Conservation (phyloP, 1,139 yeast species). For the Meyerozyma athensensis region DNA sequence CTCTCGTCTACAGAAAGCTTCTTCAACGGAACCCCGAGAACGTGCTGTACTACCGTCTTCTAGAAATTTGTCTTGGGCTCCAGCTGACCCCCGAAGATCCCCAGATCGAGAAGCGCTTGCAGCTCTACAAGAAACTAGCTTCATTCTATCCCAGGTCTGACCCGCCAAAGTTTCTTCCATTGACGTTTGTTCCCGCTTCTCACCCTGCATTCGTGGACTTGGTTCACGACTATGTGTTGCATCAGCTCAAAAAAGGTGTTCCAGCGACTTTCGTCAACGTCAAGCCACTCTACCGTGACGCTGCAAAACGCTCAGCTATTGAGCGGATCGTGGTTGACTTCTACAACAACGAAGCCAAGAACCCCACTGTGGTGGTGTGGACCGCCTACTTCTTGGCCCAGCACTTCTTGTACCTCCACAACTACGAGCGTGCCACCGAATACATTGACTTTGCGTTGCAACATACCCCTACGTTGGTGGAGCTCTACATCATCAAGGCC, state of each 20-base stretch:
- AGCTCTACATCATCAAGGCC: slow-evolving; percentile 75
- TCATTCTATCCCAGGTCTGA: slow-evolving; percentile 80
- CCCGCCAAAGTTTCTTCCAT: slow-evolving; percentile 72
- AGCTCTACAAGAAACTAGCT: slow-evolving; percentile 59
- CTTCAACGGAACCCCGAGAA: slow-evolving; percentile 87
- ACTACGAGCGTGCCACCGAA: slow-evolving; percentile 49
- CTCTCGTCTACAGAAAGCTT: slow-evolving; percentile 60
- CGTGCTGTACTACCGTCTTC: slow-evolving; percentile 53
- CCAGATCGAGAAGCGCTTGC: slow-evolving; percentile 38
- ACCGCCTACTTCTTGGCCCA: slow-evolving; percentile 76
- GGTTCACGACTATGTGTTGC: slow-evolving; percentile 48
- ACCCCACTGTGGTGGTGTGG: slow-evolving; percentile 67
- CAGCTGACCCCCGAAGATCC: slow-evolving; percentile 30
- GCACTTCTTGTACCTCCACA: slow-evolving; percentile 58
- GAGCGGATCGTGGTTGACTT: slow-evolving; percentile 52
- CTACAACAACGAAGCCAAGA: slow-evolving; percentile 22
- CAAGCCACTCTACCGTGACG: slow-evolving; percentile 67
- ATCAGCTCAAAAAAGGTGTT: slow-evolving; percentile 71
- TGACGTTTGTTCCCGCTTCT: slow-evolving; percentile 63
- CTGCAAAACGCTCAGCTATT: slow-evolving; percentile 44
- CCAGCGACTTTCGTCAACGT: slow-evolving; percentile 88
- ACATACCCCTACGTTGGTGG: slow-evolving; percentile 81
- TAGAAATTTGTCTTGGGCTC: slow-evolving; percentile 53
- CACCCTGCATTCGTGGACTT: slow-evolving; percentile 38
- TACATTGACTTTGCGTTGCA: slow-evolving; percentile 60